Base-by-base conservation (phyloP, 345 rosid genomes). In the Euphorbia lathyris region DNA sequence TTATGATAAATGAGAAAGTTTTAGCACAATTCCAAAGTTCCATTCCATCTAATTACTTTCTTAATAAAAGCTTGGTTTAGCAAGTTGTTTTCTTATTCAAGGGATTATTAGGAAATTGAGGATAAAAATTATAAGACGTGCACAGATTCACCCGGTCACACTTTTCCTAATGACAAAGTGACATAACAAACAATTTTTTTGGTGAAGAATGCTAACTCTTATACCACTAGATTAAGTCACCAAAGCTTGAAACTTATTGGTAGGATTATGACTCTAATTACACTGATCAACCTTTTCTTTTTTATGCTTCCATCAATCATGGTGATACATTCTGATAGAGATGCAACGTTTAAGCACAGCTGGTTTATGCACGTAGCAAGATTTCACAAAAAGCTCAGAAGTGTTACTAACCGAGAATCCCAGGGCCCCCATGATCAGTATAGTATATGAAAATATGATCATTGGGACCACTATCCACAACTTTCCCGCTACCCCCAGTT, bases 401-500 rank as follows among this genome's bases (percentile, higher is more conserved):
- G 27, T 45, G 72, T 17, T 74, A 86, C 98, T 80, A 63, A 96
- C 99, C 98, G 17, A 96, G 89, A 66, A 90, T 89, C 40, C 97
- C 97, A 29, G 99, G 96, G 77, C 98, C 97, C 6, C 98, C 99
- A 76, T 96, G 98, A 73, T 90, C 98, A 12, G 89, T 69, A 43
- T 92, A 92, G 76, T 79, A 90, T 25, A 92, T 82, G 83, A 96
- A 96, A 68, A 96, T 90, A 79, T 88, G 96, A 80, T 92, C 99
- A 76, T 92, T 78, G 0, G 97, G 96, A 69, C 97, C 93, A 65
- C 92, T 96, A 76, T 92, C 91, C 29, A 96, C 87, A 72, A 96
- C 96, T 75, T 96, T 90, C 43, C 98, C 93, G 30, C 96, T 92
- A 29, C 98, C 99, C 25, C 98, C 99, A 10, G 84, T 86, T 64